Percentiles rank a stretch among this genome's conserved stretches.
phyloP scores from a whole-genome alignment of 306 rosid species.

The Senna tora region DNA sequence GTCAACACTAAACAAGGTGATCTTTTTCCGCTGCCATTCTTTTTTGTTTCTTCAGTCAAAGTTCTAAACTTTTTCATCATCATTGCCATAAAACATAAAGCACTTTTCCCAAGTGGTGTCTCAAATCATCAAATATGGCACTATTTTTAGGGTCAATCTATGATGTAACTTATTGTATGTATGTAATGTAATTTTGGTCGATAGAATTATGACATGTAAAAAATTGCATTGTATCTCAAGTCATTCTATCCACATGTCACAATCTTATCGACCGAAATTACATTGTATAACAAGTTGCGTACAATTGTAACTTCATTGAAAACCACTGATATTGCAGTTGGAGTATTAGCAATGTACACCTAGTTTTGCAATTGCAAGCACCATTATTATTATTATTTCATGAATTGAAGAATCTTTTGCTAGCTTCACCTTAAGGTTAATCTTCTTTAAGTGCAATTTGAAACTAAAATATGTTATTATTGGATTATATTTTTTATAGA shows the following conservation, averaged over 20 bases:
- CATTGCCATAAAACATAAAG: conserved; percentile 42
- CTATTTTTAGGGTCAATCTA: too few species aligned
- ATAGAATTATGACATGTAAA: too few species aligned
- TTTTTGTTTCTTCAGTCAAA: conserved; percentile 35
- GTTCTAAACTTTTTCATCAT: conserved; percentile 44
- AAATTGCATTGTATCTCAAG: too few species aligned
- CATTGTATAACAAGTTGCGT: too few species aligned
- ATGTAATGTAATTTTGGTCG: too few species aligned
- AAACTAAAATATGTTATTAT: too few species aligned
- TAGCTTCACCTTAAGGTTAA: conserved; percentile 12
- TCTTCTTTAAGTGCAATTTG: not conserved
- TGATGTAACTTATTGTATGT: too few species aligned
- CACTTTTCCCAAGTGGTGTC: conserved; percentile 32
- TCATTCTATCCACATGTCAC: too few species aligned
- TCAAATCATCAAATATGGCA: conserved; percentile 43
- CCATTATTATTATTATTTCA: conserved; percentile 23
- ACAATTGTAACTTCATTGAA: conserved; percentile 27
- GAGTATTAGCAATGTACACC: conserved; percentile 2
- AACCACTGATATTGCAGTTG: conserved; percentile 16
- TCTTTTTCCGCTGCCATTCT: conserved; percentile 41
- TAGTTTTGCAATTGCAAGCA: too few species aligned
- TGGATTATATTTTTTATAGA: too few species aligned
- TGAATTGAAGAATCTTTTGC: conserved; percentile 32
- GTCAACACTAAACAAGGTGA: conserved; percentile 70
- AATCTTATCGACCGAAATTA: too few species aligned